phyloP scores from a whole-genome alignment of 257 asterid species.

The Agastache rugosa region DNA sequence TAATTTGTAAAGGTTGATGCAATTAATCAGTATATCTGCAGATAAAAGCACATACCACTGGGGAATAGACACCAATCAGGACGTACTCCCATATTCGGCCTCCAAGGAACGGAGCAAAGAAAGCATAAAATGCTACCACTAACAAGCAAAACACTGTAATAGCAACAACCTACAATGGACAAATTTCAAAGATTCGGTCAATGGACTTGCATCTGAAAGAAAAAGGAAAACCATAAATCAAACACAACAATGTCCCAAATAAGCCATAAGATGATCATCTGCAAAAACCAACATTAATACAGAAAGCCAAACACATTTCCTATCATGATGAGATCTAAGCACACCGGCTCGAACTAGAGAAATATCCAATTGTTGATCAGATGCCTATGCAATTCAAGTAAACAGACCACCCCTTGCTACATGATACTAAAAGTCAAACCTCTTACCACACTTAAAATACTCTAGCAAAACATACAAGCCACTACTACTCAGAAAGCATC shows the following conservation, averaged over 20 bases:
- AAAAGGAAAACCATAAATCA: slow-evolving; percentile 13
- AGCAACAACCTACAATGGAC: slow-evolving; percentile 77
- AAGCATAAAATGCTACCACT: slow-evolving; percentile 93
- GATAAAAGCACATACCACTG: slow-evolving; percentile 72
- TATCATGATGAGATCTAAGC: neutral
- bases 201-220: slow-evolving; percentile 15
- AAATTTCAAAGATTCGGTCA: slow-evolving; percentile 24
- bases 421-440: slow-evolving; percentile 11
- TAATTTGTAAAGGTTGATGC: neutral
- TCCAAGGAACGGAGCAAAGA: slow-evolving; percentile 96
- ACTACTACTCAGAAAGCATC: neutral
- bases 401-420: slow-evolving; percentile 14
- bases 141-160: slow-evolving; percentile 87
- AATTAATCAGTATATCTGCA: slow-evolving; percentile 19
- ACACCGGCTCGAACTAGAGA: neutral
- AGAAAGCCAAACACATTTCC: slow-evolving; percentile 14
- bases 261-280: slow-evolving; percentile 6
- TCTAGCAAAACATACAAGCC: neutral
- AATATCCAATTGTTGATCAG: neutral
- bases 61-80: slow-evolving; percentile 79
- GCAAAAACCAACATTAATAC: neutral
- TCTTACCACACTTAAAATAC: slow-evolving; percentile 14
- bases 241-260: slow-evolving; percentile 18
- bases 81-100: slow-evolving; percentile 85
- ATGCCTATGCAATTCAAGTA: neutral